Base-by-base conservation (phyloP, 805 yeast genomes). In the Saccharomycopsis sp. region DNA sequence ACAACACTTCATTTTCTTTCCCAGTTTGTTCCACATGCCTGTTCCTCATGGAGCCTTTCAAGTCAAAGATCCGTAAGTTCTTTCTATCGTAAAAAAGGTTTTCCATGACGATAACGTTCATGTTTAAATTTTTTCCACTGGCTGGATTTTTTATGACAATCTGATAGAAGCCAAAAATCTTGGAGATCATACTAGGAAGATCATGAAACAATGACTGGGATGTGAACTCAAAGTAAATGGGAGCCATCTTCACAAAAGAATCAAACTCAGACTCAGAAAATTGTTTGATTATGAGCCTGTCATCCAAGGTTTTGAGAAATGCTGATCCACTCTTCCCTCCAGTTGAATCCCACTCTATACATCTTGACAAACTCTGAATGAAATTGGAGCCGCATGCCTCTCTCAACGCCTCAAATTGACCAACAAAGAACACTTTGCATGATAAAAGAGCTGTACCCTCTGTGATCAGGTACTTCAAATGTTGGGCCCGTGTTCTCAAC, bases 271-370 rank as follows among this genome's bases (percentile, higher is more conserved):
- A 69, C 50, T 81, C 84, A 4, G 94, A 79, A 32, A 92, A 64
- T 54, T 92, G 95, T 60, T 92, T 92, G 33, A 92, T 75, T 38
- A 92, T 83, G 49, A 87, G 79, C 45, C 97, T 63, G 54, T 87
- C 85, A 61, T 92, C 98, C 34, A 85, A 62, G 0, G 98, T 92
- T 55, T 92, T 92, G 59, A 92, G 65, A 57, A 92, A 92, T 2
- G 86, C 85, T 2, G 96, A 86, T 0, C 97, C 96, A 57, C 95
- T 84, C 56, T 92, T 92, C 27, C 99, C 99, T 30, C 99, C 99
- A 20, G 79, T 74, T 0, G 95, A 81, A 53, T 89, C 88, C 97
- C 97, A 94, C 54, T 87, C 84, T 10, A 87, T 76, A 62, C 99
- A 92, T 46, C 98, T 64, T 4, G 96, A 79, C 35, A 94, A 69